These are phyloP conservation scores for Phylloporus scabripes DNA, from an alignment of 768 basidiomycete species.

Conservation along the genomic window DNA sequence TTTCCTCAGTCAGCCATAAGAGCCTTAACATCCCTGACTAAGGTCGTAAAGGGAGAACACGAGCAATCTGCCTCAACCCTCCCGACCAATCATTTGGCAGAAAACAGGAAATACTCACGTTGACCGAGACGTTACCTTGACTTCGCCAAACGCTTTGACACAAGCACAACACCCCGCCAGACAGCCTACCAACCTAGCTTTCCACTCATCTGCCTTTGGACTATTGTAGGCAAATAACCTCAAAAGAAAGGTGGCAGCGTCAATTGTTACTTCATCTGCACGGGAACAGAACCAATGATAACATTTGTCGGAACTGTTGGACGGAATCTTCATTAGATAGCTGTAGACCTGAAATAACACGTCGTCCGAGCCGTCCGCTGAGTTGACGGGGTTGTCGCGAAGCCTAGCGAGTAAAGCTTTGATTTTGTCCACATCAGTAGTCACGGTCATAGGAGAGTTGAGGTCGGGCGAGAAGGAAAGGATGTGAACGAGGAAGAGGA, in stretches of 20 bases:
- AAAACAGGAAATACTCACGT: constrained; percentile 53
- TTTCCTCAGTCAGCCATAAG: constrained; percentile 13
- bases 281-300: constrained; percentile 81
- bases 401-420: constrained; percentile 48
- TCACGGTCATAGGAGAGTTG: constrained; percentile 20
- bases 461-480: not conserved
- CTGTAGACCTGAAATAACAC: constrained; percentile 46
- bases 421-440: constrained; percentile 34
- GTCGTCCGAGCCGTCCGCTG: constrained; percentile 41
- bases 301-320: constrained; percentile 32
- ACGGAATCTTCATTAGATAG: constrained; percentile 47
- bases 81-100: not conserved
- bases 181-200: constrained; percentile 47
- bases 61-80: constrained; percentile 5
- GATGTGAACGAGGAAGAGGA: not conserved
- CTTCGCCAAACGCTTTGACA: constrained; percentile 57
- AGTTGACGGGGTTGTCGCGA: constrained; percentile 54
- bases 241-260: constrained; percentile 75
- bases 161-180: constrained; percentile 65
- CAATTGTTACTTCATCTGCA: constrained; percentile 49
- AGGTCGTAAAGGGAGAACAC: constrained; percentile 8
- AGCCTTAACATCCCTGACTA: constrained; percentile 1
- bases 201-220: constrained; percentile 58
- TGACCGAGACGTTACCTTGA: constrained; percentile 55
- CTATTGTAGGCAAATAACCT: constrained; percentile 76